These are phyloP conservation scores for Aspergillus fumigatus DNA, from an alignment of 2,329 filamentous ascomycete genomes.

Conservation along the genomic window DNA sequence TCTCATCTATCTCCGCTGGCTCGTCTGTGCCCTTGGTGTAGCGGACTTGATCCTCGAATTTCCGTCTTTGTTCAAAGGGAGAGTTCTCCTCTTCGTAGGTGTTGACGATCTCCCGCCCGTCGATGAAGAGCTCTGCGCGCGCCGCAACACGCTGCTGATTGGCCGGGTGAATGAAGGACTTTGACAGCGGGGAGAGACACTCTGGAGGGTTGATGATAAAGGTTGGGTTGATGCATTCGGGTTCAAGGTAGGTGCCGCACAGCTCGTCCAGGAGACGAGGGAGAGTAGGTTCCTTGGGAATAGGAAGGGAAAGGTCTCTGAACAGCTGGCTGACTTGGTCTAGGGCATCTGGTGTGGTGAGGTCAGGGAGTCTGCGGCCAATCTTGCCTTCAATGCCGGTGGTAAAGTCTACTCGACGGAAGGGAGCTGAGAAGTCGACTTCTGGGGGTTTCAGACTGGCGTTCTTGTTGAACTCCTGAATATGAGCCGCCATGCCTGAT, in stretches of 20 bases:
- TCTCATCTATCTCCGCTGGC: slow-evolving; percentile 61
- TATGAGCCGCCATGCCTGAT: slow-evolving; percentile 52
- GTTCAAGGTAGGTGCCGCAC: slow-evolving; percentile 71
- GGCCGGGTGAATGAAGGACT: slow-evolving; percentile 68
- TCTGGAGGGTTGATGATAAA: slow-evolving; percentile 89
- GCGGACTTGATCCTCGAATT: slow-evolving; percentile 63
- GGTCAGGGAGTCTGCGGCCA: slow-evolving; percentile 60
- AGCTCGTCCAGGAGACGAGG: slow-evolving; percentile 78
- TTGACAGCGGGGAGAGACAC: slow-evolving; percentile 85
- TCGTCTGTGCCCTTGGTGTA: slow-evolving; percentile 48
- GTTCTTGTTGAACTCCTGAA: slow-evolving; percentile 41
- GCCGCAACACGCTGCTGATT: slow-evolving; percentile 72
- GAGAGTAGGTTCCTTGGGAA: slow-evolving; percentile 53
- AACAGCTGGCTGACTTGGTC: slow-evolving; percentile 56
- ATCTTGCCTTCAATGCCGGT: slow-evolving; percentile 69
- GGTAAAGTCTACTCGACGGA: slow-evolving; percentile 73
- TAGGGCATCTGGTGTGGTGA: slow-evolving; percentile 52
- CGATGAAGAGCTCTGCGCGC: slow-evolving; percentile 79
- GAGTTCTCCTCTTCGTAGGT: slow-evolving; percentile 99
- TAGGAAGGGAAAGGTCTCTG: slow-evolving; percentile 42
- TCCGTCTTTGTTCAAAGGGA: slow-evolving; percentile 76
- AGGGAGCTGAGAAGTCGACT: slow-evolving; percentile 56
- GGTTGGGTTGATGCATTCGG: slow-evolving; percentile 65
- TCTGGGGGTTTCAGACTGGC: slow-evolving; percentile 46
- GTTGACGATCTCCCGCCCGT: slow-evolving; percentile 80